A percentile compares a stretch with the other conserved stretches of the same genome.
phyloP scores from a whole-genome alignment of 106 monocot species.

The Triglochin maritima region DNA sequence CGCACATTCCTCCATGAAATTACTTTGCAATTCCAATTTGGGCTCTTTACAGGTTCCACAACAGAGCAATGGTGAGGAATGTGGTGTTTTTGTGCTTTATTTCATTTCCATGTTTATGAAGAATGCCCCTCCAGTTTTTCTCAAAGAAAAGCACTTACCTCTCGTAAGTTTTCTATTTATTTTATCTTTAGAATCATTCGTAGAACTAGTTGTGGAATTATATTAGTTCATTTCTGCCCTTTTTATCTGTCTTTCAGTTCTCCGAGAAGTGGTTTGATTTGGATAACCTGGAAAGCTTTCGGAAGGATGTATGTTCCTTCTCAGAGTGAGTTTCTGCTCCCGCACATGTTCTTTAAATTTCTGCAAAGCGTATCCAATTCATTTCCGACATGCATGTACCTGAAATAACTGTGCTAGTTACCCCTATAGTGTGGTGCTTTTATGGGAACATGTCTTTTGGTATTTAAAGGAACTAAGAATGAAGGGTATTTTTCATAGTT shows the following conservation, averaged over 20 bases:
- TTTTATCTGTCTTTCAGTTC: slow-evolving; percentile 13
- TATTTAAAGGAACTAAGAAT: too few species aligned
- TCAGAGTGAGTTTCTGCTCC: neutral
- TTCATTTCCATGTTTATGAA: slow-evolving; percentile 48
- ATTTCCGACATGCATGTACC: too few species aligned
- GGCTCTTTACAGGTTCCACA: slow-evolving; percentile 52
- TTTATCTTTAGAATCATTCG: neutral
- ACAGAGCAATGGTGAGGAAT: slow-evolving; percentile 61
- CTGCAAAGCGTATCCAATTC: too few species aligned
- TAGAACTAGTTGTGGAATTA: neutral
- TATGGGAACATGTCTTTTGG: too few species aligned
- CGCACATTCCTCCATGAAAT: neutral
- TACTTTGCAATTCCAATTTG: neutral
- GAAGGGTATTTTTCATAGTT: too few species aligned
- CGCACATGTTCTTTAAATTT: too few species aligned
- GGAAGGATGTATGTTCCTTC: slow-evolving; percentile 15
- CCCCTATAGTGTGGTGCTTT: too few species aligned
- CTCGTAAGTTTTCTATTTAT: slow-evolving; percentile 29
- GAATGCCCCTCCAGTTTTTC: slow-evolving; percentile 33
- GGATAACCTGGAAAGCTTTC: slow-evolving; percentile 23
- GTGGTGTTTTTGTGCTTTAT: slow-evolving; percentile 66
- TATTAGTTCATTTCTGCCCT: neutral
- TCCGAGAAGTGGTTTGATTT: slow-evolving; percentile 25
- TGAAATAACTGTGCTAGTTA: too few species aligned
- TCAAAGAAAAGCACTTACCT: slow-evolving; percentile 21